Percentiles rank a stretch among this genome's conserved stretches.
Conservation (phyloP, 352 stramenopile genomes). For the Thraustotheca clavata region DNA sequence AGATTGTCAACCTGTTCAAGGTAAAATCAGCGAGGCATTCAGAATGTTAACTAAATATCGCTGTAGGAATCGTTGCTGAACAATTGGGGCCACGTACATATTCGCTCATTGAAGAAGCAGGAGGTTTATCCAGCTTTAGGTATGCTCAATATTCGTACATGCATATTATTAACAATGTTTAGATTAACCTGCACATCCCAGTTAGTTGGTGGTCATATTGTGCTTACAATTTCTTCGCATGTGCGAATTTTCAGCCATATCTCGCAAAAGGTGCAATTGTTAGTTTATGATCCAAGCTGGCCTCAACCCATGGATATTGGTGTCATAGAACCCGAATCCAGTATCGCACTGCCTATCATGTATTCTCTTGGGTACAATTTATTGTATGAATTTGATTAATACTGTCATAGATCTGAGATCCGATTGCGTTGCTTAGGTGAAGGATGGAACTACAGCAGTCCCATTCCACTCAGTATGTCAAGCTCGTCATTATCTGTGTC, state of each 20-base stretch:
- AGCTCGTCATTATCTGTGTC: constrained; percentile 1
- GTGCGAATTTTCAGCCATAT: constrained; percentile 66
- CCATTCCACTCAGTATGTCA: constrained; percentile 10
- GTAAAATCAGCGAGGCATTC: not conserved
- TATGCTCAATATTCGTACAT: not conserved
- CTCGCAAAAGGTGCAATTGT: constrained; percentile 57
- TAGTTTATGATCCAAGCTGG: constrained; percentile 78
- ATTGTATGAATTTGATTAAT: not conserved
- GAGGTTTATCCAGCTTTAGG: constrained; percentile 42
- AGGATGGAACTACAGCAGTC: constrained; percentile 12
- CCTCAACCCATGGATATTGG: constrained; percentile 60
- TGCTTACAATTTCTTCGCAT: constrained; percentile 69
- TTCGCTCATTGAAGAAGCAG: constrained; percentile 42
- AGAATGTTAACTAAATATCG: not conserved
- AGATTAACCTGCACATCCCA: constrained; percentile 26
- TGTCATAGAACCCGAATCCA: constrained; percentile 40
- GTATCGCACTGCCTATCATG: constrained; percentile 61
- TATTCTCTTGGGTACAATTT: constrained; percentile 35
- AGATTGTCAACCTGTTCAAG: constrained; percentile 59
- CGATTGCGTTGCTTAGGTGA: not conserved
- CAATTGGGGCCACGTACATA: constrained; percentile 59
- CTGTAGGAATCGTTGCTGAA: constrained; percentile 60
- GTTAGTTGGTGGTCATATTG: constrained; percentile 66
- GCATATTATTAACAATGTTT: not conserved
- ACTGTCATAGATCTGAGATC: not conserved